Conservation (phyloP, 305 asterid species). For the Fraxinus sp. region DNA sequence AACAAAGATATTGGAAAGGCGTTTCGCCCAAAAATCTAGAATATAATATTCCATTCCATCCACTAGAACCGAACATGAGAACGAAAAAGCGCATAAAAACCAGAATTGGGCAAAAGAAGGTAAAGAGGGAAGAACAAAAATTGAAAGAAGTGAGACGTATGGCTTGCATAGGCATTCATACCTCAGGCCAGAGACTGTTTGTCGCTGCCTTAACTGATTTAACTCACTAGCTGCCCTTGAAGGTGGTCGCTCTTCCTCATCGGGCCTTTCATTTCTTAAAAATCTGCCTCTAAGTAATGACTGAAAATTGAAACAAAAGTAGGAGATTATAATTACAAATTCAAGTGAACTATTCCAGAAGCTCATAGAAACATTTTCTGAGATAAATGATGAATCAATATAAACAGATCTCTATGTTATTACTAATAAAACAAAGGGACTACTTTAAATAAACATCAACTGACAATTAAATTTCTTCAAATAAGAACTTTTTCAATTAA, state of each 20-base stretch:
- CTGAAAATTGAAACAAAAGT: slow-evolving; percentile 33
- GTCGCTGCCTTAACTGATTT: slow-evolving; percentile 59
- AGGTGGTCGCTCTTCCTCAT: slow-evolving; percentile 60
- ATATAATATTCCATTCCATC: slow-evolving; percentile 11
- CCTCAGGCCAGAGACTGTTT: slow-evolving; percentile 70
- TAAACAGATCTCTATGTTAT: not conserved
- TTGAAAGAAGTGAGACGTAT: slow-evolving; percentile 3
- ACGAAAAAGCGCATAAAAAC: not conserved
- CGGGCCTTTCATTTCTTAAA: slow-evolving; percentile 58
- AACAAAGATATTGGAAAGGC: not conserved
- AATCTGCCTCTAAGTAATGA: slow-evolving; percentile 68
- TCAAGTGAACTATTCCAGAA: not conserved
- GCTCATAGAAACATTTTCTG: not conserved
- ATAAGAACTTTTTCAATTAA: slow-evolving; percentile 7
- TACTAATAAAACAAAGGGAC: not conserved
- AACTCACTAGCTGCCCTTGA: slow-evolving; percentile 58
- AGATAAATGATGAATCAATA: not conserved
- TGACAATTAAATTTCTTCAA: not conserved
- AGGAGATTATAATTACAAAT: not conserved
- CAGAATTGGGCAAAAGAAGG: not conserved
- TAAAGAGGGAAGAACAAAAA: not conserved
- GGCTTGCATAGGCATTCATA: slow-evolving; percentile 30
- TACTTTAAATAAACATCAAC: not conserved
- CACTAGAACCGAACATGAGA: slow-evolving; percentile 3
- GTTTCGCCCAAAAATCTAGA: not conserved